Evolutionary conservation across 2,329 filamentous ascomycete species (phyloP).

Genomic region (Botrytis squamosa): DNA sequence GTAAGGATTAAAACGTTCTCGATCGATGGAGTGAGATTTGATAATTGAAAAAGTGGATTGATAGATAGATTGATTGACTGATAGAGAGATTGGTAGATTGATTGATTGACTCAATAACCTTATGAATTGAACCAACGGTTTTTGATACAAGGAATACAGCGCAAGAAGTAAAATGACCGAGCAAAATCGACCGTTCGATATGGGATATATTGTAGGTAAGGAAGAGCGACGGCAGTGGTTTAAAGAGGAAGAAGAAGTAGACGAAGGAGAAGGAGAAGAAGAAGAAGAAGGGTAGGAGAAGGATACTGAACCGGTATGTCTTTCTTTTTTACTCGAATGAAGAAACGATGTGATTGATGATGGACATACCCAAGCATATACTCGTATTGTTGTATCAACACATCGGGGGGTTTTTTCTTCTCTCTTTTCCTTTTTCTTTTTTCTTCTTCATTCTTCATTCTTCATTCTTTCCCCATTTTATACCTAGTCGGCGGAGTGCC

Average conservation of each 20-base stretch:
- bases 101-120: not conserved
- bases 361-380: not conserved
- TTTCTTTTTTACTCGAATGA: not conserved
- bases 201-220: not conserved
- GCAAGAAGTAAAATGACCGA: not conserved
- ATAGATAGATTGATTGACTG: not conserved
- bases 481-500: not conserved
- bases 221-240: not conserved
- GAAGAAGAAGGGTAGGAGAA: not conserved
- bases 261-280: not conserved
- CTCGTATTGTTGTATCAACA: not conserved
- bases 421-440: not conserved
- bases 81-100: not conserved
- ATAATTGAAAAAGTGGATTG: not conserved
- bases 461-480: not conserved
- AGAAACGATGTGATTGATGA: not conserved
- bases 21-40: not conserved
- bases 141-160: not conserved
- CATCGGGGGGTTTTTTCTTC: not conserved
- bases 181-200: not conserved
- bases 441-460: not conserved
- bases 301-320: not conserved
- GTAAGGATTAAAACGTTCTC: not conserved
- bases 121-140: not conserved
- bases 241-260: not conserved